Percentiles rank a stretch among this genome's conserved stretches.
phyloP scores from a whole-genome alignment of 1,284 basidiomycete species.

The Grifola frondosa region DNA sequence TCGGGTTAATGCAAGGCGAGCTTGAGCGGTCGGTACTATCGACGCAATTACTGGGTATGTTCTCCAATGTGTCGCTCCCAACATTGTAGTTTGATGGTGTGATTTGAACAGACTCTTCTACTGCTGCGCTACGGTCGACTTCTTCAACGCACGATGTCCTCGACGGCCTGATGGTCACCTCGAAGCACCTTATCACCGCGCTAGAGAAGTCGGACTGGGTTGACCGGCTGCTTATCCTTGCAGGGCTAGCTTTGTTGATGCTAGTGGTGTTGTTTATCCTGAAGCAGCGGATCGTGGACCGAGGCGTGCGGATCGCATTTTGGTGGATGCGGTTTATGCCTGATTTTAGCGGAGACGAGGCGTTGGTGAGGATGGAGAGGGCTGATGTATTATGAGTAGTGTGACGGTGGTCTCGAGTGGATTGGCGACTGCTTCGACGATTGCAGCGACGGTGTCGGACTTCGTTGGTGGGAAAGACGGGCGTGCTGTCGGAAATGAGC shows the following conservation, averaged over 20 bases:
- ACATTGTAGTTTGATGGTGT: no score
- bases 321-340: conserved; percentile 81
- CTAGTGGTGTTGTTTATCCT: conserved; percentile 84
- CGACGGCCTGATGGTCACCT: conserved; percentile 70
- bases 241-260: conserved; percentile 78
- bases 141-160: conserved; percentile 81
- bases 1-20: conserved; percentile 85
- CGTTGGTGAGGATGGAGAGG: conserved; percentile 26
- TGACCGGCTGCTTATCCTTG: conserved; percentile 83
- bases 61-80: conserved; percentile 1
- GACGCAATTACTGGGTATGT: conserved; percentile 79
- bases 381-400: conserved; percentile 12
- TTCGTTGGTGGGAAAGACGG: no score
- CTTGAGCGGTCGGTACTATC: conserved; percentile 86
- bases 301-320: conserved; percentile 64
- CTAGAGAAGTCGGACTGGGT: conserved; percentile 89
- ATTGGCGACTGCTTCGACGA: conserved; percentile 5
- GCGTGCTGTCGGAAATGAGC: no score
- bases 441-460: conserved; percentile 4
- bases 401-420: conserved; percentile 1
- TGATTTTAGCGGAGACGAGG: conserved; percentile 23
- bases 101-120: conserved; percentile 69
- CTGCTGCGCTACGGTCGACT: conserved; percentile 70
- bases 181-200: conserved; percentile 79
- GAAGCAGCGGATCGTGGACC: conserved; percentile 82